Evolutionary conservation across 495 filamentous ascomycete genomes (phyloP).

Genomic region (Trypethelium eluteriae): DNA sequence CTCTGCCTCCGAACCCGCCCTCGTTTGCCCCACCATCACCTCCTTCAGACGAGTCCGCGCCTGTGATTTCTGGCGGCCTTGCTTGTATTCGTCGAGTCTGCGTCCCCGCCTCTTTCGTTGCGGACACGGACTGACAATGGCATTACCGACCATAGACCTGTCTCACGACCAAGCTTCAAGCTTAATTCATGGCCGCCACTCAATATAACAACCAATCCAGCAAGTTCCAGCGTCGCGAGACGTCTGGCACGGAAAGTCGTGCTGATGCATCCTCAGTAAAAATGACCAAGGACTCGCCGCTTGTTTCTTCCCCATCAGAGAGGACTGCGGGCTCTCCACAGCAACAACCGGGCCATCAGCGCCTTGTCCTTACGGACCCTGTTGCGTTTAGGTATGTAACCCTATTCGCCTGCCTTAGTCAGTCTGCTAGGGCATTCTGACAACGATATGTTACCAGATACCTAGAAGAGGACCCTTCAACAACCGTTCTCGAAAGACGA

Average conservation of each 20-base stretch:
- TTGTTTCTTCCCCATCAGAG: background rate
- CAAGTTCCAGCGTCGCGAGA: background rate
- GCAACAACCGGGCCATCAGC: slow-evolving; percentile 28
- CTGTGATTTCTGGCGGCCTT: no score
- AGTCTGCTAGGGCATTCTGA: no score
- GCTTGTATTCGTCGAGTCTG: no score
- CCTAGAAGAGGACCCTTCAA: slow-evolving; percentile 77
- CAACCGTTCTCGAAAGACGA: slow-evolving; percentile 64
- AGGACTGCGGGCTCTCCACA: background rate
- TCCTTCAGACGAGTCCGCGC: no score
- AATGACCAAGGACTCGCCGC: slow-evolving; percentile 13
- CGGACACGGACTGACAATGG: no score
- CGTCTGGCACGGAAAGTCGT: background rate
- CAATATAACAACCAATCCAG: background rate
- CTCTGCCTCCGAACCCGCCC: no score
- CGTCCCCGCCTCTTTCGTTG: no score
- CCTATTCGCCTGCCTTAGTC: background rate
- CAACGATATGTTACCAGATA: slow-evolving; percentile 45
- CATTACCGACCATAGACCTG: no score
- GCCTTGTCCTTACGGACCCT: slow-evolving; percentile 40
- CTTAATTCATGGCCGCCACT: no score
- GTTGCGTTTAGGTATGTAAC: slow-evolving; percentile 34
- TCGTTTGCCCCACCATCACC: no score
- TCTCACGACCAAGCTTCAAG: no score
- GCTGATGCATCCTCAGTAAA: slow-evolving; percentile 3